phyloP scores from a whole-genome alignment of 768 basidiomycete species.

The Clitopilus passeckerianus region DNA sequence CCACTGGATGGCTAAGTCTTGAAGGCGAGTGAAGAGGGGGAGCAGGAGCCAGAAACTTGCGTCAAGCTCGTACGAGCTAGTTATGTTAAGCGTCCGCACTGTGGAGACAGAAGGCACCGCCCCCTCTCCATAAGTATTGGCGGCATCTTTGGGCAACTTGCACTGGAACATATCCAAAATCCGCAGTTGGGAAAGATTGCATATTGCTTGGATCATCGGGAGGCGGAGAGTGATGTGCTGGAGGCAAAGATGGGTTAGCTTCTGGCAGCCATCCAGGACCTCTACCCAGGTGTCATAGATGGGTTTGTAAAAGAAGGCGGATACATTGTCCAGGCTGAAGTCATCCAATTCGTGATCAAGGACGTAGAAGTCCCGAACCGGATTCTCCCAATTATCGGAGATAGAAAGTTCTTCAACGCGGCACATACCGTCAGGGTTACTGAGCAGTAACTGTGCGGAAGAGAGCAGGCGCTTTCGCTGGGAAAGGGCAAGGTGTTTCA shows the following conservation, averaged over 20 bases:
- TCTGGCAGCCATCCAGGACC: background rate
- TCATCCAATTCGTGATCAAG: background rate
- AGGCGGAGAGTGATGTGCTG: background rate
- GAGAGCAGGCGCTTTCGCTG: background rate
- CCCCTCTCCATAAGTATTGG: background rate
- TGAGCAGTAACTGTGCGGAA: background rate
- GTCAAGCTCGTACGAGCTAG: background rate
- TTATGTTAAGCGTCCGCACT: background rate
- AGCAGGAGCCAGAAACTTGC: constrained; percentile 8
- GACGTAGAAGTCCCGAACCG: background rate
- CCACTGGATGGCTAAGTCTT: constrained; percentile 14
- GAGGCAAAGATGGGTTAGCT: background rate
- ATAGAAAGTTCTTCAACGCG: background rate
- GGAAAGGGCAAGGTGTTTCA: background rate
- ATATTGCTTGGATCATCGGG: background rate
- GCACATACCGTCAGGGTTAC: constrained; percentile 2
- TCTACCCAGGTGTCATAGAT: background rate
- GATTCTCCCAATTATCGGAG: background rate
- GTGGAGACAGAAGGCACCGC: background rate
- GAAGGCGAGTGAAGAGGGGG: constrained; percentile 15
- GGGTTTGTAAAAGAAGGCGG: background rate
- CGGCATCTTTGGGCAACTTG: background rate
- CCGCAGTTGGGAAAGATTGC: background rate
- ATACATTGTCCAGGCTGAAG: background rate
- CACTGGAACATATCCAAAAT: background rate